Base-by-base conservation (phyloP, 306 rosid species). In the Hippophae rhamnoides region DNA sequence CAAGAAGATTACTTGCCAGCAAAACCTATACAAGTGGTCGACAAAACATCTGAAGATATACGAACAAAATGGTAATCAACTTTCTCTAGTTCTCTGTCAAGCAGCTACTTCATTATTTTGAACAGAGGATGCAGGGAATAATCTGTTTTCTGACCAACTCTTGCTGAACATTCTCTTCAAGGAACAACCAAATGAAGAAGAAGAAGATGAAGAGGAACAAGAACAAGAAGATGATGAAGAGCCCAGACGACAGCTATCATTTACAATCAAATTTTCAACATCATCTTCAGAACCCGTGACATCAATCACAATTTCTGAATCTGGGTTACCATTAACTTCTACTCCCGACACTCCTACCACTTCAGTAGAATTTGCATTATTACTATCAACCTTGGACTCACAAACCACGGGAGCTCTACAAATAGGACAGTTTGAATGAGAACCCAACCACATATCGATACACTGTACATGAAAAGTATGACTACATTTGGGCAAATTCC, bases 401-500 rank as follows among this genome's bases (percentile, higher is more conserved):
- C 10, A 47, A 3, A 68, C 68, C 31, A 77, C 81, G 0, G 81
- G 69, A 58, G 90, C 85, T 58, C 99, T 72, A 56, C 97, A 93
- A 74, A 84, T 82, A 1, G 99, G 99, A 50, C 99, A 93, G 62
- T 66, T 86, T 18, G 76, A 59, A 71, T 93, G 97, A 0, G 97
- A 86, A 56, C 44, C 62, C 68, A 93, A 46, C 99, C 99, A 93
- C 99, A 86, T 84, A 50, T 93, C 99, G 52, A 93, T 78, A 55
- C 97, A 93, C 43, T 84, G 84, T 3, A 79, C 69, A 51, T 93
- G 99, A 44, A 93, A 93, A 52, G 76, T 82, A 60, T 93, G 99
- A 7, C 79, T 81, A 58, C 99, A 93, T 43, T 78, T 82, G 7
- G 88, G 86, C 50, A 93, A 76, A 7, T 69, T 71, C 70, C 87